A percentile compares a stretch with the other conserved stretches of the same genome.
phyloP scores from a whole-genome alignment of 768 basidiomycete genomes.

The Polyporus arcularius region DNA sequence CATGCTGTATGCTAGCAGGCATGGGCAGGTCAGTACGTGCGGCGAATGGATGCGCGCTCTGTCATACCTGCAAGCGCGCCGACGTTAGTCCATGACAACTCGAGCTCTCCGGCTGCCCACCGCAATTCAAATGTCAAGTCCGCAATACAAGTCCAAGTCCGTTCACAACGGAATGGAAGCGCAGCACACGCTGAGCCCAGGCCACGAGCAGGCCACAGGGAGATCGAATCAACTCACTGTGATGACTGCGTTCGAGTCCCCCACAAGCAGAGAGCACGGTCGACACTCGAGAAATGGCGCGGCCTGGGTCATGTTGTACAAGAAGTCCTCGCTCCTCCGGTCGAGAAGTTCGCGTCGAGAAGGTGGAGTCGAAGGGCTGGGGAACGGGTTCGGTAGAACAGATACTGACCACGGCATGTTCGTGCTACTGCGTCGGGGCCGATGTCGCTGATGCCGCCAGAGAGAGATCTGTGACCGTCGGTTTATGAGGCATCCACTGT shows the following conservation, averaged over 20 bases:
- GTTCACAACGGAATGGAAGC: conserved; percentile 11
- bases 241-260: conserved; percentile 54
- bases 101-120: conserved; percentile 9
- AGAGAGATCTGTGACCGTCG: conserved; percentile 8
- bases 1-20: conserved; percentile 60
- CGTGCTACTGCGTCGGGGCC: conserved; percentile 34
- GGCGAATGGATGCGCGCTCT: not conserved
- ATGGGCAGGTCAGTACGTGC: conserved; percentile 32
- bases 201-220: not conserved
- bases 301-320: conserved; percentile 70
- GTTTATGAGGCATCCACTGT: not conserved
- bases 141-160: conserved; percentile 8
- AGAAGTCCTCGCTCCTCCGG: conserved; percentile 62
- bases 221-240: conserved; percentile 42
- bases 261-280: conserved; percentile 67
- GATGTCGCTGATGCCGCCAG: conserved; percentile 13
- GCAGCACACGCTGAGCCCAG: not conserved
- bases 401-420: conserved; percentile 50
- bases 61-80: conserved; percentile 56
- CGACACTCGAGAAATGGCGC: conserved; percentile 70
- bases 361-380: conserved; percentile 65
- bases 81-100: not conserved
- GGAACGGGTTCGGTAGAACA: conserved; percentile 71
- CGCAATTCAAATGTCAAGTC: not conserved
- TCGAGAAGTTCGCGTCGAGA: conserved; percentile 68